These are phyloP conservation scores for Fusarium albosuccineum DNA, from an alignment of 2,329 filamentous ascomycete species.

Conservation along the genomic window DNA sequence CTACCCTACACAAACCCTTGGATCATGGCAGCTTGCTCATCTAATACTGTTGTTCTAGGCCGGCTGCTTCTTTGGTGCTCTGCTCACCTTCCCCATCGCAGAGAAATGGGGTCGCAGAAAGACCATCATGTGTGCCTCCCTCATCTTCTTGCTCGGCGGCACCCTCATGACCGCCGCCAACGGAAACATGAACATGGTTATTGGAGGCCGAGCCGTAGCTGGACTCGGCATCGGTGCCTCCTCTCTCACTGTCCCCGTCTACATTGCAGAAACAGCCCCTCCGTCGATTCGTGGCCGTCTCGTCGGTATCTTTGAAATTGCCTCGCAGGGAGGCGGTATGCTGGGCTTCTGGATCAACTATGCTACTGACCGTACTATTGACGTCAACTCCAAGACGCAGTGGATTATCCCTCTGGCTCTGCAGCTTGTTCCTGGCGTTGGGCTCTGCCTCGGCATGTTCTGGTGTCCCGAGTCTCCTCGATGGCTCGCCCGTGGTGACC, in stretches of 20 bases:
- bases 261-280: constrained; percentile 59
- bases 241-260: constrained; percentile 61
- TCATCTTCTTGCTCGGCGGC: constrained; percentile 56
- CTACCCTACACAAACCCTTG: too few species aligned
- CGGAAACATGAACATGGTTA: constrained; percentile 55
- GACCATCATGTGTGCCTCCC: constrained; percentile 59
- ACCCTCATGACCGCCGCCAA: constrained; percentile 51
- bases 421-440: constrained; percentile 67
- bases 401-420: constrained; percentile 70
- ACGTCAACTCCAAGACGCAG: constrained; percentile 48
- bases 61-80: constrained; percentile 57
- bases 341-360: constrained; percentile 57
- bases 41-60: constrained; percentile 44
- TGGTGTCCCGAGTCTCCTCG: constrained; percentile 72
- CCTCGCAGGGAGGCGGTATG: constrained; percentile 50
- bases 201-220: constrained; percentile 63
- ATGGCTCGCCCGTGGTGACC: constrained; percentile 69
- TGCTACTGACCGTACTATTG: constrained; percentile 45
- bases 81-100: constrained; percentile 59
- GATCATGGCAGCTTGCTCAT: too few species aligned
- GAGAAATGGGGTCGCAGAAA: constrained; percentile 62
- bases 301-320: constrained; percentile 64
- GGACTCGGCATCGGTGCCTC: constrained; percentile 66
- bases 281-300: constrained; percentile 65
- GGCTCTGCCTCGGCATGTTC: constrained; percentile 67